Base-by-base conservation (phyloP, 495 filamentous ascomycete species). In the Coniosporium apollinis region DNA sequence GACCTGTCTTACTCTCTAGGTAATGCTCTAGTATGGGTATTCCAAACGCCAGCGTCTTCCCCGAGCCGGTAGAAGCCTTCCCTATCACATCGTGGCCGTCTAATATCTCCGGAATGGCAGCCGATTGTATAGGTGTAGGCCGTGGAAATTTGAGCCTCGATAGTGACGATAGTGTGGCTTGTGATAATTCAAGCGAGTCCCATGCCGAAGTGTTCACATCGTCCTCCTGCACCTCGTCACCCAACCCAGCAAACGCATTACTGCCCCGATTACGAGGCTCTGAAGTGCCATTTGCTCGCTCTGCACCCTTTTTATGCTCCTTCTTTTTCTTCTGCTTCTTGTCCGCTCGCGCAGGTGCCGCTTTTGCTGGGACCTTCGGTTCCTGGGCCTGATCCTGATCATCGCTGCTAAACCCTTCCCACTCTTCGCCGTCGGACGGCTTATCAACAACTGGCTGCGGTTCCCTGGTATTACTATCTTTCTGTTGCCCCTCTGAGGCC, bases 31-130 rank as follows among this genome's bases (percentile, higher is more conserved):
- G 49, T 29, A 84, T 78, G 1, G 82, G 82, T 40, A 89, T 79
- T 0, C 73, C 82, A 48, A 81, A 89, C 0, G 82, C 80, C 18
- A 89, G 58, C 0, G 82, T 89, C 54, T 89, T 89, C 17, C 82
- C 82, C 18, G 81, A 86, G 21, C 82, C 82, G 0, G 82, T 89
- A 16, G 77, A 65, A 2, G 82, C 82, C 51, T 87, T 84, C 19
- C 81, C 79, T 40, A 87, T 74, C 4, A 85, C 64, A 56, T 86
- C 80, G 45, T 76, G 74, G 2, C 80, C 76, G 5, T 65, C 62
- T 18, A 76, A 47, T 28, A 93, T 82, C 29, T 79, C 65, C 1
- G 85, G 82, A 52, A 96, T 86, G 11, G 82, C 67, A 16, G 71
- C 58, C 16, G 59, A 55, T 54, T 94, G 83, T 38, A 96, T 87